These are phyloP conservation scores for Thuja plicata DNA, from an alignment of 83 land plant species.

Conservation along the genomic window DNA sequence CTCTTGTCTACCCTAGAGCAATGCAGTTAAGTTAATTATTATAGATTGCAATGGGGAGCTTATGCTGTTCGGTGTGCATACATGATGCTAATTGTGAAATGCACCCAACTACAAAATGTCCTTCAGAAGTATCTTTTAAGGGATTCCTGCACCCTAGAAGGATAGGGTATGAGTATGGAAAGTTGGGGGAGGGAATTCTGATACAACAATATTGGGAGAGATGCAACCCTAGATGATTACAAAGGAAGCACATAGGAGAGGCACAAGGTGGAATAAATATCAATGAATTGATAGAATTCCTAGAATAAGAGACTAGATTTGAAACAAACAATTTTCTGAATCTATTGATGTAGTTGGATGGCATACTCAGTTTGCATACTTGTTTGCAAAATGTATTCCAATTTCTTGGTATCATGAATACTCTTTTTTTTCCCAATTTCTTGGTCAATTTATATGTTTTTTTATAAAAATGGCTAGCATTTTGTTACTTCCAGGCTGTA, in stretches of 20 bases:
- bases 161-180: not conserved
- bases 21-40: not conserved
- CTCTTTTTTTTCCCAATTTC: not conserved
- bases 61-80: not conserved
- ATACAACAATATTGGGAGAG: not conserved
- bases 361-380: not conserved
- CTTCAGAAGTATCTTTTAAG: not conserved
- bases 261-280: not conserved
- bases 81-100: not conserved
- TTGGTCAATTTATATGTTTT: not conserved
- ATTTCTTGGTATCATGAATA: not conserved
- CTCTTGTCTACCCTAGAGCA: not conserved
- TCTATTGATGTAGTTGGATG: not conserved
- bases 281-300: not conserved
- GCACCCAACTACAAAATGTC: not conserved
- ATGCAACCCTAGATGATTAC: not conserved
- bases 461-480: not conserved
- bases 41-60: not conserved
- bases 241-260: not conserved
- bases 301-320: not conserved
- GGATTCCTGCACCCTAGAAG: not conserved
- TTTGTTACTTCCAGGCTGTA: not conserved
- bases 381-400: not conserved
- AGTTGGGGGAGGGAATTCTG: not conserved
- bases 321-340: not conserved